These are phyloP conservation scores for Epicoccum sorghinum DNA, from an alignment of 2,329 filamentous ascomycete genomes.

Conservation along the genomic window DNA sequence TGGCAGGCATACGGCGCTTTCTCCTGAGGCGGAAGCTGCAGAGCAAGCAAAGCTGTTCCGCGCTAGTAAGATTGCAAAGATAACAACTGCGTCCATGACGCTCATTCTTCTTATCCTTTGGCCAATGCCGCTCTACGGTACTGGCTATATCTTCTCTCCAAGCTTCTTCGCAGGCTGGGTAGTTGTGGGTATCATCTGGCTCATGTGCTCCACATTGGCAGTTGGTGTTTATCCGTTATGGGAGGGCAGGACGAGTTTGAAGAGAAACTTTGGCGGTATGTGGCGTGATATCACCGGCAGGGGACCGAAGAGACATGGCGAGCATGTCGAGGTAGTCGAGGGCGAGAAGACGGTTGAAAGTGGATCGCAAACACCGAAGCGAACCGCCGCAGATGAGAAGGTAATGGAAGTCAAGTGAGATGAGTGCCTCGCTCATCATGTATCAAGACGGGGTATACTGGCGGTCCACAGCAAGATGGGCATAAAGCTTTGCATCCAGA, in stretches of 20 bases:
- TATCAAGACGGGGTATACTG: no score
- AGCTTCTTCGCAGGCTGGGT: slow-evolving; percentile 85
- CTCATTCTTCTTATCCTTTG: slow-evolving; percentile 78
- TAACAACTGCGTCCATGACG: slow-evolving; percentile 67
- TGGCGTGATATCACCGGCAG: slow-evolving; percentile 37
- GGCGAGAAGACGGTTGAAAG: slow-evolving; percentile 24
- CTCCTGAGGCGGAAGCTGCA: slow-evolving; percentile 39
- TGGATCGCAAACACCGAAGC: slow-evolving; percentile 30
- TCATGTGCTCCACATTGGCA: slow-evolving; percentile 72
- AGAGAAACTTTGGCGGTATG: slow-evolving; percentile 34
- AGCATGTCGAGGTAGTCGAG: slow-evolving; percentile 21
- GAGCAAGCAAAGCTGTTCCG: slow-evolving; percentile 53
- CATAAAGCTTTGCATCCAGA: no score
- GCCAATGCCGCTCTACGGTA: slow-evolving; percentile 91
- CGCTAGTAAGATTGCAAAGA: slow-evolving; percentile 59
- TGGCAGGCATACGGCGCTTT: slow-evolving; percentile 40
- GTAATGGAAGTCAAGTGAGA: slow-evolving; percentile 15
- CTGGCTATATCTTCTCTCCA: slow-evolving; percentile 79
- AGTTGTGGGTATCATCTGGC: slow-evolving; percentile 70
- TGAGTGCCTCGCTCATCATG: no score
- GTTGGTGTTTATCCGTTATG: slow-evolving; percentile 83
- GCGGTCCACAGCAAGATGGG: no score
- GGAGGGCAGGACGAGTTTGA: slow-evolving; percentile 59
- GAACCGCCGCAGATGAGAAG: slow-evolving; percentile 21
- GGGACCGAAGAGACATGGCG: slow-evolving; percentile 14